Conservation (phyloP, 2,329 filamentous ascomycete species). For the Purpureocillium takamizusanense region DNA sequence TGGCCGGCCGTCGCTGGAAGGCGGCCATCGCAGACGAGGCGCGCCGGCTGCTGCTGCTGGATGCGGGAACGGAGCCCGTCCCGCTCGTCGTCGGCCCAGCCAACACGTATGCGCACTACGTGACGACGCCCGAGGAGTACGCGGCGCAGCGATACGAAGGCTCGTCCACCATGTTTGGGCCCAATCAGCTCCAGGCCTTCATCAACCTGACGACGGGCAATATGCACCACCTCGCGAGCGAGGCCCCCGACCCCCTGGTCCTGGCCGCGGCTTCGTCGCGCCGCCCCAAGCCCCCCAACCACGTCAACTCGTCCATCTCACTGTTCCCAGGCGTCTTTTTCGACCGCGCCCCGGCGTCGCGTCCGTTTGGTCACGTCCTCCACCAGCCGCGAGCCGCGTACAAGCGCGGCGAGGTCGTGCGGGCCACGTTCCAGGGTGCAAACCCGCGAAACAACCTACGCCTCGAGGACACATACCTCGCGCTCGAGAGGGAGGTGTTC, state of each 20-base stretch:
- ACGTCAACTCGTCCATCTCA: slow-evolving; percentile 61
- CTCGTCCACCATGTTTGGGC: slow-evolving; percentile 84
- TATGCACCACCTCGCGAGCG: slow-evolving; percentile 26
- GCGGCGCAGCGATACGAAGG: slow-evolving; percentile 84
- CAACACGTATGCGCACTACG: slow-evolving; percentile 83
- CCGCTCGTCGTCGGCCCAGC: slow-evolving; percentile 83
- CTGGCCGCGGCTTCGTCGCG: too few species aligned
- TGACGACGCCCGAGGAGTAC: slow-evolving; percentile 73
- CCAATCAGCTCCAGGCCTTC: slow-evolving; percentile 73
- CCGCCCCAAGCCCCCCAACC: slow-evolving; percentile 58
- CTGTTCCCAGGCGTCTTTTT: slow-evolving; percentile 77
- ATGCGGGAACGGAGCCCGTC: slow-evolving; percentile 41
- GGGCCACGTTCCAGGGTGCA: slow-evolving; percentile 68
- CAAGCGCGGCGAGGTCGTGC: slow-evolving; percentile 50
- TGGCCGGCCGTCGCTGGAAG: slow-evolving; percentile 85
- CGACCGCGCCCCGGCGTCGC: slow-evolving; percentile 57
- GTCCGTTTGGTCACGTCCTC: slow-evolving; percentile 61
- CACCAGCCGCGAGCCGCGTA: slow-evolving; percentile 46
- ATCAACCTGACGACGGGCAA: slow-evolving; percentile 72
- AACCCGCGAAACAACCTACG: slow-evolving; percentile 85
- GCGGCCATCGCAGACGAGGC: slow-evolving; percentile 50
- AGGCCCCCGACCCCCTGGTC: slow-evolving; percentile 27
- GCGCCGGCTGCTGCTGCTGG: slow-evolving; percentile 33
- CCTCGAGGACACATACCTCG: slow-evolving; percentile 67
- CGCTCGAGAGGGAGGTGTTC: slow-evolving; percentile 54